These are phyloP conservation scores for Mortierella hygrophila DNA, from an alignment of 192 early-diverging fungal species.

Conservation along the genomic window DNA sequence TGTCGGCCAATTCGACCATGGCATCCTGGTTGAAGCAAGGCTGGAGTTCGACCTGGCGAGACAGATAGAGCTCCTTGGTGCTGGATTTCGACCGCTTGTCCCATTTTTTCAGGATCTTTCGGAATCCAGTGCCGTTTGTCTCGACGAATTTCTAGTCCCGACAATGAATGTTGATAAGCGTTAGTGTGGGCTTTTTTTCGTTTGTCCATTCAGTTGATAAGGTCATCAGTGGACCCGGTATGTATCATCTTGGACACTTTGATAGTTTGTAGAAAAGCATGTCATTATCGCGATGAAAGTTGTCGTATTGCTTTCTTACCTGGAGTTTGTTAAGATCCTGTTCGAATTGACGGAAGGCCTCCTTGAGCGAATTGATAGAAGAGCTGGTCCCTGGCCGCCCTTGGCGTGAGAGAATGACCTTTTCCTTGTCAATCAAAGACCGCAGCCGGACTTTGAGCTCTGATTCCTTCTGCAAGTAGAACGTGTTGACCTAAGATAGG, in stretches of 20 bases:
- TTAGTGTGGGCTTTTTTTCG: neutral
- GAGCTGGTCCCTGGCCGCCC: conserved; percentile 64
- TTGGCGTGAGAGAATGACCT: conserved; percentile 67
- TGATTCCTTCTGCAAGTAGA: conserved; percentile 97
- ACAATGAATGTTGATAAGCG: neutral
- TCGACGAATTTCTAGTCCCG: conserved; percentile 91
- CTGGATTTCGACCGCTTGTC: conserved; percentile 98
- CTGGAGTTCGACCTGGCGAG: conserved; percentile 97
- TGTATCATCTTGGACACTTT: neutral
- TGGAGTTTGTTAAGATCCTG: conserved; percentile 96
- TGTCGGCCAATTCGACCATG: conserved; percentile 91
- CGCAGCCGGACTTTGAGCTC: conserved; percentile 92
- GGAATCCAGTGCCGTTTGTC: conserved; percentile 95
- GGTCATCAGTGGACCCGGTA: neutral
- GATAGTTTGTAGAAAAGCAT: neutral
- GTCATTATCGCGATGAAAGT: neutral
- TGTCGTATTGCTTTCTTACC: conserved; percentile 58
- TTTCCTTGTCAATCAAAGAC: conserved; percentile 86
- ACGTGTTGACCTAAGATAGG: conserved; percentile 84
- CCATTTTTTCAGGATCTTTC: conserved; percentile 99
- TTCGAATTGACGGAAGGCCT: conserved; percentile 93
- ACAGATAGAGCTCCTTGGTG: conserved; percentile 98
- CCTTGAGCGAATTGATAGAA: conserved; percentile 80
- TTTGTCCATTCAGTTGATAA: neutral
- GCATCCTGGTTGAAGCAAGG: conserved; percentile 97